Evolutionary conservation across 176 grass and related monocot genomes (phyloP).

Genomic region (Puccinellia tenuiflora): DNA sequence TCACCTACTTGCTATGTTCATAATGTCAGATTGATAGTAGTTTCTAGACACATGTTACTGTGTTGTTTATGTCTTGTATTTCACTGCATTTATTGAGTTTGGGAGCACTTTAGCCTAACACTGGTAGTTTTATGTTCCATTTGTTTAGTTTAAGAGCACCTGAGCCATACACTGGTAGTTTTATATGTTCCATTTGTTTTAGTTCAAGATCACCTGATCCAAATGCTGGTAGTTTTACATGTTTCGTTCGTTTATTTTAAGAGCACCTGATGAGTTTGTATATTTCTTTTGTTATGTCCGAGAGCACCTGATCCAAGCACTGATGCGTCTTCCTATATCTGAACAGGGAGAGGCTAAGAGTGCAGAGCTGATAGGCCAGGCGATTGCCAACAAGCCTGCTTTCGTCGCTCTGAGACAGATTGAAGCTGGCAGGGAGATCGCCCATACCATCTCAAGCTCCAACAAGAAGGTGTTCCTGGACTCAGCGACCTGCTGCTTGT

Average conservation of each 20-base stretch:
- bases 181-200: background rate
- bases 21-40: background rate
- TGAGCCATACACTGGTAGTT: background rate
- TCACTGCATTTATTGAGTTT: background rate
- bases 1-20: background rate
- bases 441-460: slow-evolving; percentile 71
- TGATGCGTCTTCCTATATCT: background rate
- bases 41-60: background rate
- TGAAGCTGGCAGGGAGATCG: slow-evolving; percentile 79
- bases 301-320: background rate
- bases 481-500: slow-evolving; percentile 73
- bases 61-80: background rate
- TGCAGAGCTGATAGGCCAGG: slow-evolving; percentile 82
- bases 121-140: background rate
- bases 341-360: slow-evolving; percentile 90
- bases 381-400: slow-evolving; percentile 78
- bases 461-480: slow-evolving; percentile 81
- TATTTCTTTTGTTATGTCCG: too few relatives aligned
- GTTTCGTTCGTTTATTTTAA: too few relatives aligned
- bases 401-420: slow-evolving; percentile 75
- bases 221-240: background rate
- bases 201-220: background rate
- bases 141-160: background rate
- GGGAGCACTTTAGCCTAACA: background rate
- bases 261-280: too few relatives aligned